Percentiles rank a stretch among this genome's conserved stretches.
Conservation (phyloP, 2,329 filamentous ascomycete genomes). For the Hypoxylon sp. region DNA sequence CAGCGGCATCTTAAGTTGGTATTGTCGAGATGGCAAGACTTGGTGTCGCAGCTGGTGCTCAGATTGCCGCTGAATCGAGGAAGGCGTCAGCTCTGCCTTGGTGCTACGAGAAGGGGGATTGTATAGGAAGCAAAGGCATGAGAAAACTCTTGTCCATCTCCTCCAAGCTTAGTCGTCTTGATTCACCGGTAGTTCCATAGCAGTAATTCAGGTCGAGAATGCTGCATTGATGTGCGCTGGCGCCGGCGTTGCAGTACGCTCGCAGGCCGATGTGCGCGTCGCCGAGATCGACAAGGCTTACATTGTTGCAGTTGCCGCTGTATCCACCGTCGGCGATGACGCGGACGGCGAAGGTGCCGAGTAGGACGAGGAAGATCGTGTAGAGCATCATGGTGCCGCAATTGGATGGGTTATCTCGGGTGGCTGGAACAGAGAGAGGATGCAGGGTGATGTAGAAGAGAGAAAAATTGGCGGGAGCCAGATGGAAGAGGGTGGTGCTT, state of each 20-base stretch:
- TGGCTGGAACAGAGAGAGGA: too few relatives aligned
- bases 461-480: too few relatives aligned
- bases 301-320: background rate
- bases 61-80: background rate
- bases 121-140: background rate
- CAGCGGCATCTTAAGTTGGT: background rate
- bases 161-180: background rate
- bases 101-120: too few relatives aligned
- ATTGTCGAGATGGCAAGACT: background rate
- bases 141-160: background rate
- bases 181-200: background rate
- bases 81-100: too few relatives aligned
- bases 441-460: too few relatives aligned
- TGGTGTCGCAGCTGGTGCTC: background rate
- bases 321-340: background rate
- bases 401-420: too few relatives aligned
- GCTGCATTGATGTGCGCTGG: background rate
- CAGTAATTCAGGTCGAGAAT: slow-evolving; percentile 7
- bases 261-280: background rate
- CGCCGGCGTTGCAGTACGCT: background rate
- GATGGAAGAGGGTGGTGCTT: too few relatives aligned
- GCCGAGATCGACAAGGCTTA: background rate
- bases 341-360: background rate
- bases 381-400: background rate
- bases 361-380: background rate